Evolutionary conservation across 768 basidiomycete species (phyloP), one percentile per base, ranked within the genome.

Genomic region (Clathrus columnatus): DNA sequence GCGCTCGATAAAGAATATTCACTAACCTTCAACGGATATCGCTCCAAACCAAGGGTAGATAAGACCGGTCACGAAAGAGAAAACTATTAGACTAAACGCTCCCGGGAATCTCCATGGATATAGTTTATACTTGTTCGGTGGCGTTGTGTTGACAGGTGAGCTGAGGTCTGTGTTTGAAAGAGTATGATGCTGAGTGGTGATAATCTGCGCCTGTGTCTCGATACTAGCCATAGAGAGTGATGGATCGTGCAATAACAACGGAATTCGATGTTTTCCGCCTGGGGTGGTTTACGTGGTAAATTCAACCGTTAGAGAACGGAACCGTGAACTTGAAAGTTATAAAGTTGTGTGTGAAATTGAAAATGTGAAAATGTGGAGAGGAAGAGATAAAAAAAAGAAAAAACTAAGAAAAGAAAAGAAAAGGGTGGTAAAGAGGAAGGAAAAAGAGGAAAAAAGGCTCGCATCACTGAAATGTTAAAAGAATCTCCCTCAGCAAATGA

Each of bases 1-100:
- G 14, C n/a, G 3, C 7, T 21, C 5, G 26, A 5, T 11, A 11
- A 57, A 16, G n/a, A 21, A 5, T 11, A 57, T 73, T 42, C 49
- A 89, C 88, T 74, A 61, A 82, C 66, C 44, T 81, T 82, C 0
- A 11, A 14, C 36, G n/a, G 89, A 73, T 51, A 92, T 91, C 3
- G 90, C 86, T 3, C 88, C 89, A 62, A 91, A 92, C 88, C 88
- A 92, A 3, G 84, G 77, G 78, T 81, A 82, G 5, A 77, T 69
- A 83, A 86, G 81, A 6, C 79, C 87, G 2, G 76, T 36, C 36
- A 36, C 36, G n/a, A 36, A 36, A 14, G 36, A 36, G n/a, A 36
- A 36, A 11, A 36, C 36, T n/a, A 36, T n/a, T 36, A 36, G n/a
- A 36, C 36, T 36, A n/a, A 36, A 3, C 36, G 36, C 36, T 36